Percentiles rank a stretch among this genome's conserved stretches.
These are phyloP conservation scores for Penicillium corylophilum DNA, from an alignment of 2,329 filamentous ascomycete genomes.

Conservation along the genomic window DNA sequence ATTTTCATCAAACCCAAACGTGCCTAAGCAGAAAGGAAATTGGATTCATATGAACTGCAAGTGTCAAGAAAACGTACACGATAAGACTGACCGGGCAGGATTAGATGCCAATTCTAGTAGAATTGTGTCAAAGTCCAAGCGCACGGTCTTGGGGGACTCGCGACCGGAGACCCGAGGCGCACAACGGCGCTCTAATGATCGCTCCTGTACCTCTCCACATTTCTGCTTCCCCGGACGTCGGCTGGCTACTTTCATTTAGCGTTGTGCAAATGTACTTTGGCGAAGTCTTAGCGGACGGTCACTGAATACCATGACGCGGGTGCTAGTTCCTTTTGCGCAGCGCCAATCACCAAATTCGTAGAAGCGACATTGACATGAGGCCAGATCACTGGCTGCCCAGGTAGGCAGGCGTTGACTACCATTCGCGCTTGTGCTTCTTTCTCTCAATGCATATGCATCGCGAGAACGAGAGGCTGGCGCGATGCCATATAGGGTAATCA, in stretches of 20 bases:
- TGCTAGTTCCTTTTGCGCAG: not conserved
- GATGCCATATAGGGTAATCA: slow-evolving; percentile 1
- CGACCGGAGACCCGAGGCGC: not conserved
- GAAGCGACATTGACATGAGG: not conserved
- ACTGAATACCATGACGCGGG: not conserved
- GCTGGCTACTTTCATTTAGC: not conserved
- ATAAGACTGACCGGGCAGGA: not conserved
- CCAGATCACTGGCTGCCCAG: not conserved
- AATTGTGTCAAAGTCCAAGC: not conserved
- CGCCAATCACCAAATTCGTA: not conserved
- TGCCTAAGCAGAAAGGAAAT: not conserved
- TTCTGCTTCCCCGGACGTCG: slow-evolving; percentile 13
- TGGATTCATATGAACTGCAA: not conserved
- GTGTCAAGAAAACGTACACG: not conserved
- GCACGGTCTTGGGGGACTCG: slow-evolving; percentile 1
- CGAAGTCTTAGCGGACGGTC: not conserved
- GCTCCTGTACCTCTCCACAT: slow-evolving; percentile 10
- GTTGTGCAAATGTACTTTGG: not conserved
- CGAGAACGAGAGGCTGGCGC: not conserved
- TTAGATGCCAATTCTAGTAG: not conserved
- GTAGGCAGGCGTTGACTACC: not conserved
- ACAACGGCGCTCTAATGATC: slow-evolving; percentile 9
- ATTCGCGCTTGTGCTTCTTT: not conserved
- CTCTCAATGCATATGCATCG: not conserved
- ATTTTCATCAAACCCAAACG: slow-evolving; percentile 4